These are phyloP conservation scores for Dioscorea cayenensis DNA, from an alignment of 116 monocot species.

Conservation along the genomic window DNA sequence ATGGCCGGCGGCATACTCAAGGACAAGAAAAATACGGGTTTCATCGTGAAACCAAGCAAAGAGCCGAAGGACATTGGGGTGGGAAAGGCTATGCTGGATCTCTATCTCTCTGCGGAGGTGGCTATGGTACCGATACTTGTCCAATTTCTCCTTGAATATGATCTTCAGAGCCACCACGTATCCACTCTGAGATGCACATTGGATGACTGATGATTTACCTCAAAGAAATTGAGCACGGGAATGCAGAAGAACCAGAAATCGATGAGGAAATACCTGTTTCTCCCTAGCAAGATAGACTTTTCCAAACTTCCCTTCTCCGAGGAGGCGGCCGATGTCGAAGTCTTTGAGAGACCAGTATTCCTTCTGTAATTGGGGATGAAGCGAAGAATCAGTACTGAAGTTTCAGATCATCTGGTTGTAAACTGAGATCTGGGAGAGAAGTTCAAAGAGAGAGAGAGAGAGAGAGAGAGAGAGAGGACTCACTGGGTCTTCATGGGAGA, in stretches of 20 bases:
- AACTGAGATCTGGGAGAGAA: neutral
- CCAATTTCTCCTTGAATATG: conserved; percentile 72
- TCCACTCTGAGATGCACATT: conserved; percentile 40
- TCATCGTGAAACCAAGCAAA: conserved; percentile 86
- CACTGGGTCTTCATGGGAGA: neutral
- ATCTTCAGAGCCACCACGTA: conserved; percentile 77
- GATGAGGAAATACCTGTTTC: conserved; percentile 25
- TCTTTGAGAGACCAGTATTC: conserved; percentile 14
- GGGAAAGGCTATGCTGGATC: conserved; percentile 64
- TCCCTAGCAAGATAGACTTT: conserved; percentile 81
- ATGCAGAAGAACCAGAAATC: neutral
- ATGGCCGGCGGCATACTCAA: conserved; percentile 74
- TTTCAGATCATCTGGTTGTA: neutral
- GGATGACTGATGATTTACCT: neutral
- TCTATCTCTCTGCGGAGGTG: conserved; percentile 75
- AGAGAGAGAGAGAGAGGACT: neutral
- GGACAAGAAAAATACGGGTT: conserved; percentile 64
- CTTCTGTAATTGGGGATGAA: neutral
- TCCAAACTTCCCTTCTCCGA: conserved; percentile 89
- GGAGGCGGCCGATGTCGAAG: conserved; percentile 81
- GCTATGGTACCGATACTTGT: conserved; percentile 73
- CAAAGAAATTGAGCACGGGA: neutral
- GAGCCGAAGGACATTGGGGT: conserved; percentile 84
- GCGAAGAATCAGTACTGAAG: neutral
- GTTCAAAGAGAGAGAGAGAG: neutral